Evolutionary conservation across 2,329 filamentous ascomycete species (phyloP), one percentile per base, ranked within the genome.

Genomic region (Diaporthe aspalathi): DNA sequence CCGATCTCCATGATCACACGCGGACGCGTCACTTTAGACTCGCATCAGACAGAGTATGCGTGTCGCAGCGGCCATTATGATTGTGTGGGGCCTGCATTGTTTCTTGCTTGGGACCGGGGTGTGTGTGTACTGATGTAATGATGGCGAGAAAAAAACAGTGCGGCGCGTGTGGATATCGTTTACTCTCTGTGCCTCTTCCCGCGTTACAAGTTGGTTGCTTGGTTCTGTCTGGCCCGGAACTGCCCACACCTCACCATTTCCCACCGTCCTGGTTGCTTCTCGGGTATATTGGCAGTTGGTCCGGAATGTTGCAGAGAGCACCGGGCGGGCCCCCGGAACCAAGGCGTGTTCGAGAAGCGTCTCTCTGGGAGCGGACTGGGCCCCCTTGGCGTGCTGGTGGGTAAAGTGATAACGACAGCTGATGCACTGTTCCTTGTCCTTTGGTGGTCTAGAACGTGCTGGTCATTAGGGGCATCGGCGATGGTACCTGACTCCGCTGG

Each of bases 31-130:
- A n/a, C n/a, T 38, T 38, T 27, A 43, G n/a, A 43, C 40, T 43
- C 32, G 54, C 54, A 24, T 57, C n/a, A 35, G 54, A 40, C 54
- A 57, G 35, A 38, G 54, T 57, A 35, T 57, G 54, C 38, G 35
- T 57, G 11, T 17, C 54, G 16, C 32, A 27, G n/a, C 52, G 35
- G 54, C 3, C 54, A 6, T 17, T 27, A 32, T 32, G 54, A 57
- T n/a, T 40, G 53, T 40, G 53, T n/a, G 54, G 54, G 35, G 29
- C 32, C 5, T 14, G 3, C 32, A 11, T 22, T 27, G 5, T 17
- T 7, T 43, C 6, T 38, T 38, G 35, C 12, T 38, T 38, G 35
- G 5, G 35, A 11, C 5, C 35, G 35, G 35, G 35, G 9, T 12
- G 35, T 7, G n/a, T n/a, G n/a, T 32, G 5, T 32, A 32, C 35